Conservation (phyloP, 352 stramenopile genomes). For the Phytophthora sojae region DNA sequence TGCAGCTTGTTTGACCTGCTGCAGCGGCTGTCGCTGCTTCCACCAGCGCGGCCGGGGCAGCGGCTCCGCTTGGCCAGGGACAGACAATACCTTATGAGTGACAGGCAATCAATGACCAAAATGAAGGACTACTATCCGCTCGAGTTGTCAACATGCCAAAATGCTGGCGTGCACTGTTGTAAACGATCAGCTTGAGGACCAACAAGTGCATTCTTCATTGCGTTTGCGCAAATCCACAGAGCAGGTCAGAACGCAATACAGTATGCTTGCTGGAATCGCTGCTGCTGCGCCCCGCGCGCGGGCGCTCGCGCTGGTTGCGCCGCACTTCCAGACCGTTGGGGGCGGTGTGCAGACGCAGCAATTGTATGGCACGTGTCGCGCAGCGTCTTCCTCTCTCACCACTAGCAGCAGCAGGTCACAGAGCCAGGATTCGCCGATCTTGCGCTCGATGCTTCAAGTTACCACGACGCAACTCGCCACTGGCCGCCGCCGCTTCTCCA, state of each 20-base stretch:
- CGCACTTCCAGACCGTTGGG: conserved; percentile 8
- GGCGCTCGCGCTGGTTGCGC: conserved; percentile 11
- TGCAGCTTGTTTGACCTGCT: conserved; percentile 15
- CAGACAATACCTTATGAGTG: conserved; percentile 46
- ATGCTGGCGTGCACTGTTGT: background rate
- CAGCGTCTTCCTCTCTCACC: background rate
- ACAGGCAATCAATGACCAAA: conserved; percentile 43
- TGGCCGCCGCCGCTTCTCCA: conserved; percentile 32
- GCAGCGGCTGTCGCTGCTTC: conserved; percentile 8
- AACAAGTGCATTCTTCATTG: background rate
- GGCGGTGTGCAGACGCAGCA: background rate
- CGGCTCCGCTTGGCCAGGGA: conserved; percentile 16
- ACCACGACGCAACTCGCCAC: background rate
- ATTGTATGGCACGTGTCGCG: background rate
- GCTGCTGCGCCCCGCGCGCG: conserved; percentile 7
- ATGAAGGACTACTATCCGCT: conserved; percentile 27
- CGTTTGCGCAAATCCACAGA: conserved; percentile 29
- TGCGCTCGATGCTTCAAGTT: conserved; percentile 21
- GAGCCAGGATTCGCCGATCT: background rate
- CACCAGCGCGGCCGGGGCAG: conserved; percentile 8
- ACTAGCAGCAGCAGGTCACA: conserved; percentile 1
- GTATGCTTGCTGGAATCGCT: conserved; percentile 27
- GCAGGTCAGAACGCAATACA: conserved; percentile 22
- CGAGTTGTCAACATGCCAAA: conserved; percentile 1
- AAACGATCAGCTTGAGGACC: conserved; percentile 8